A percentile compares a stretch with the other conserved stretches of the same genome.
These are phyloP conservation scores for Saussurea involucrata DNA, from an alignment of 129 eudicot species.

Conservation along the genomic window DNA sequence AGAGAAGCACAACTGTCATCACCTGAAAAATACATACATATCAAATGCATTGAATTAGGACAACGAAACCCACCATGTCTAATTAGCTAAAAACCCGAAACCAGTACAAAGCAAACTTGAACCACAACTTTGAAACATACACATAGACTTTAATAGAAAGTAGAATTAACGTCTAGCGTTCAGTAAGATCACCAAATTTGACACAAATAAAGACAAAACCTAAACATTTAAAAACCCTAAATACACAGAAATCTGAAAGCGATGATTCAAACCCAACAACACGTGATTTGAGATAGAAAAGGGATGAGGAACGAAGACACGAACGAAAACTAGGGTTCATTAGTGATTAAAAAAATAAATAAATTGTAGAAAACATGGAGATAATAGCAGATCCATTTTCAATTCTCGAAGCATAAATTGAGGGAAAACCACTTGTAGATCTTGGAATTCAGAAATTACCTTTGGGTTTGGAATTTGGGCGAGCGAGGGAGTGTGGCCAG, in stretches of 20 bases:
- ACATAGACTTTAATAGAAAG: background rate
- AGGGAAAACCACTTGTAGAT: background rate
- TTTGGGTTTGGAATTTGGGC: slow-evolving; percentile 12
- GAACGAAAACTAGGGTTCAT: slow-evolving; percentile 18
- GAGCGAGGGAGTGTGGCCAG: slow-evolving; percentile 15
- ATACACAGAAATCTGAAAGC: slow-evolving; percentile 10
- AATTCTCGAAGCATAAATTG: slow-evolving; percentile 4
- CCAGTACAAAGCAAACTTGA: slow-evolving; percentile 1
- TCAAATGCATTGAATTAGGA: background rate
- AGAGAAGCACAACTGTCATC: slow-evolving; percentile 4
- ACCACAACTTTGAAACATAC: slow-evolving; percentile 19
- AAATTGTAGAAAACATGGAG: background rate
- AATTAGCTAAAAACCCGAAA: background rate
- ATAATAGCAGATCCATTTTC: background rate
- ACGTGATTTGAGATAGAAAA: background rate
- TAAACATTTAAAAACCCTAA: slow-evolving; percentile 26
- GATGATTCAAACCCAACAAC: background rate
- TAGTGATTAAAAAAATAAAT: background rate
- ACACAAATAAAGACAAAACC: background rate
- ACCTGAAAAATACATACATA: slow-evolving; percentile 21
- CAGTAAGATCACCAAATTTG: background rate
- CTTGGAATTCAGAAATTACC: slow-evolving; percentile 12
- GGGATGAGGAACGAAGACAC: background rate
- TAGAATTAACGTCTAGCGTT: background rate
- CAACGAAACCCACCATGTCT: background rate